Percentiles rank a stretch among this genome's conserved stretches.
phyloP scores from a whole-genome alignment of 1,284 basidiomycete genomes.

The Leucocoprinus gongylophorus region DNA sequence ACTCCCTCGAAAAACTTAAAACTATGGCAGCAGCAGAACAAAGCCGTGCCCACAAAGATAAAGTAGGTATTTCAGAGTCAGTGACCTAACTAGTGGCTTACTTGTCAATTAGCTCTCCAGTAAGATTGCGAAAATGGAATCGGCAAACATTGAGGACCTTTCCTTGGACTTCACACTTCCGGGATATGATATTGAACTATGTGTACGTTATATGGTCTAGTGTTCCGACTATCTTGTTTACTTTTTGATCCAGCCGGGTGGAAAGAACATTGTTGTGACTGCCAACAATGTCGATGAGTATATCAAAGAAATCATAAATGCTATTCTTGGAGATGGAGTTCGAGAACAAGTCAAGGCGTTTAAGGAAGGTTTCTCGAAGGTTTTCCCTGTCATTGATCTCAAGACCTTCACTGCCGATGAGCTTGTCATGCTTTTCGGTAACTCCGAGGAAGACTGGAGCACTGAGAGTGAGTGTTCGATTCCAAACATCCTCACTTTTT shows the following conservation, averaged over 20 bases:
- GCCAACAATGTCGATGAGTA: slow-evolving; percentile 87
- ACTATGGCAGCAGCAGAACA: slow-evolving; percentile 42
- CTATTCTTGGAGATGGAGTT: slow-evolving; percentile 74
- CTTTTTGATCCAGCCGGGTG: slow-evolving; percentile 51
- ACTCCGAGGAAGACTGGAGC: slow-evolving; percentile 93
- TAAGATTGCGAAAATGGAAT: slow-evolving; percentile 52
- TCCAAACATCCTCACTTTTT: background rate
- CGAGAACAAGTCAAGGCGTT: slow-evolving; percentile 77
- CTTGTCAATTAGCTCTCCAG: slow-evolving; percentile 37
- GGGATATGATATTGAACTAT: slow-evolving; percentile 89
- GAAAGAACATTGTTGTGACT: slow-evolving; percentile 74
- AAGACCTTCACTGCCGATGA: slow-evolving; percentile 93
- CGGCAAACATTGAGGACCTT: slow-evolving; percentile 77
- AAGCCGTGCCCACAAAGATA: slow-evolving; percentile 40
- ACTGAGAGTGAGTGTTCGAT: slow-evolving; percentile 62
- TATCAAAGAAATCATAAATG: slow-evolving; percentile 72
- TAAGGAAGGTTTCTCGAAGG: slow-evolving; percentile 86
- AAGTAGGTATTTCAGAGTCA: slow-evolving; percentile 33
- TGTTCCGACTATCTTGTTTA: background rate
- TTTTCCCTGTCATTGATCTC: slow-evolving; percentile 89
- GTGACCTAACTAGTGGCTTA: slow-evolving; percentile 8
- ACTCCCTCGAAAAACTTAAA: slow-evolving; percentile 79
- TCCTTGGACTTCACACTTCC: slow-evolving; percentile 95
- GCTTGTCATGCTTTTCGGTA: slow-evolving; percentile 89
- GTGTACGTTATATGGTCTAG: slow-evolving; percentile 38